Conservation (phyloP, 1,284 basidiomycete genomes). For the Takashimella koratensis region DNA sequence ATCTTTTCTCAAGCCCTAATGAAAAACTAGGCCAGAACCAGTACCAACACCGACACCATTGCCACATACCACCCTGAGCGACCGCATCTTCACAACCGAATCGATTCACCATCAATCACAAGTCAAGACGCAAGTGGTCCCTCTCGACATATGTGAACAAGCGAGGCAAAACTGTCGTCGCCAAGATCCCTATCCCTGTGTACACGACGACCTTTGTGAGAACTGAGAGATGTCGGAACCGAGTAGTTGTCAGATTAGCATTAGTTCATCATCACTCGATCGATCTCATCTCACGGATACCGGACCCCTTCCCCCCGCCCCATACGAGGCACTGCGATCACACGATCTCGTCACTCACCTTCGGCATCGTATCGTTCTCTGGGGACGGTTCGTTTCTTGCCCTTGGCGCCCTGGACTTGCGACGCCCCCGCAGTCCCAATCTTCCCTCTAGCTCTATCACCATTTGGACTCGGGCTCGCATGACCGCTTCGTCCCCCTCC, state of each 20-base stretch:
- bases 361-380: slow-evolving; percentile 60
- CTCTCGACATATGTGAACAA: slow-evolving; percentile 62
- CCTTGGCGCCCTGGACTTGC: not conserved
- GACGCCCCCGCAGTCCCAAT: not conserved
- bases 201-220: slow-evolving; percentile 90
- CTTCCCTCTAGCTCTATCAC: not conserved
- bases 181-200: slow-evolving; percentile 71
- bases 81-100: too few relatives aligned
- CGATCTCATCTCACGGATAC: too few relatives aligned
- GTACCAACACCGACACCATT: too few relatives aligned
- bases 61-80: too few relatives aligned
- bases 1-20: not conserved
- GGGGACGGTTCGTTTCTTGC: not conserved
- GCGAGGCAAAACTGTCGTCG: slow-evolving; percentile 60
- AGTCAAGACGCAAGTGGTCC: not conserved
- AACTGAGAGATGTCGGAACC: too few relatives aligned
- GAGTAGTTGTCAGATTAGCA: too few relatives aligned
- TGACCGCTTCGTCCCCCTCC: slow-evolving; percentile 9
- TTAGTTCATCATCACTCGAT: too few relatives aligned
- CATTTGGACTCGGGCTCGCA: slow-evolving; percentile 1
- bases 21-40: not conserved
- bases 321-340: too few relatives aligned
- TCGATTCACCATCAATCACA: not conserved
- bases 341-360: slow-evolving; percentile 62
- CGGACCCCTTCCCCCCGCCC: too few relatives aligned